Conservation (phyloP, 2,329 filamentous ascomycete genomes). For the Dactylellina cionopaga region DNA sequence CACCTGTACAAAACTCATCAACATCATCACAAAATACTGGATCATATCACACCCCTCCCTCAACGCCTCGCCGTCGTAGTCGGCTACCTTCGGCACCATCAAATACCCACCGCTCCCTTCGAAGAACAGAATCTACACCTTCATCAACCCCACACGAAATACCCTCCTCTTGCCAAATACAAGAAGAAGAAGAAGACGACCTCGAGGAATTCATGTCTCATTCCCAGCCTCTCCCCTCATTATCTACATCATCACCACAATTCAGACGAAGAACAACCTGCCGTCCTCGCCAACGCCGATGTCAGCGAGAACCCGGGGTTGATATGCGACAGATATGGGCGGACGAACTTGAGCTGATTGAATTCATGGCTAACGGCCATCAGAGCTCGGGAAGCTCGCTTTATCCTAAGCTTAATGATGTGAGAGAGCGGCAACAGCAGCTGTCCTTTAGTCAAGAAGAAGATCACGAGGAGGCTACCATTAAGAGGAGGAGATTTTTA, state of each 20-base stretch:
- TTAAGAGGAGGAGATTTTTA: neutral
- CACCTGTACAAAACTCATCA: neutral
- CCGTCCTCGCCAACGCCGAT: conserved; percentile 28
- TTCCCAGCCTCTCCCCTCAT: conserved; percentile 38
- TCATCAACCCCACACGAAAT: conserved; percentile 32
- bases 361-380: conserved; percentile 44
- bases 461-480: neutral
- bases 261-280: conserved; percentile 22
- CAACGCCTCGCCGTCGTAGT: conserved; percentile 36
- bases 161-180: neutral
- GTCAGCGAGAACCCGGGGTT: conserved; percentile 29
- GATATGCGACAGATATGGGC: conserved; percentile 51
- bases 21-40: conserved; percentile 5
- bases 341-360: conserved; percentile 49
- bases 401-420: conserved; percentile 46
- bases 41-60: conserved; percentile 18
- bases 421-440: conserved; percentile 22
- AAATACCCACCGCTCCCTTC: conserved; percentile 15
- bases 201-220: conserved; percentile 21
- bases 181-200: conserved; percentile 22
- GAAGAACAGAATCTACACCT: conserved; percentile 50
- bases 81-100: conserved; percentile 35
- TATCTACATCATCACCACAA: conserved; percentile 16
- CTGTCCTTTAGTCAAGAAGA: conserved; percentile 26
- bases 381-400: conserved; percentile 41